These are phyloP conservation scores for Clitoria ternatea DNA, from an alignment of 306 rosid genomes.

Conservation along the genomic window DNA sequence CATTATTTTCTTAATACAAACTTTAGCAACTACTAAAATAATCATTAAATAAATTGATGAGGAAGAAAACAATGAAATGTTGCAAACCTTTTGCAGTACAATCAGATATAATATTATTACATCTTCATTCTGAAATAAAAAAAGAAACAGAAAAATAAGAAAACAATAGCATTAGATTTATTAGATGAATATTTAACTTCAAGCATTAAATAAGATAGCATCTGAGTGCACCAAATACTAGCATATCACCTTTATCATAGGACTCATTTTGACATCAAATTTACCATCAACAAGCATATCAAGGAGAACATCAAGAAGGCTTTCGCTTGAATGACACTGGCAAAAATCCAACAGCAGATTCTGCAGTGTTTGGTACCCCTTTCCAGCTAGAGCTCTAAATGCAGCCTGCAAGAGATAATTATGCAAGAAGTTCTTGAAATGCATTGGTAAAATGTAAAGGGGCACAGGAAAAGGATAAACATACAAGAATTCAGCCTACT, in stretches of 20 bases:
- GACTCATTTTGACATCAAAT: conserved; percentile 66
- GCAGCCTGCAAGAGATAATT: conserved; percentile 57
- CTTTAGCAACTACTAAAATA: not conserved
- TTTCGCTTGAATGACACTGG: conserved; percentile 71
- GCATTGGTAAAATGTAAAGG: conserved; percentile 10
- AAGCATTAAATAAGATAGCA: conserved; percentile 14
- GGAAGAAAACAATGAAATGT: conserved; percentile 25
- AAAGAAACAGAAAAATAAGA: conserved; percentile 25
- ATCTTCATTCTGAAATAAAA: conserved; percentile 80
- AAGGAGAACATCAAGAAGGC: conserved; percentile 70
- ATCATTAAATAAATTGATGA: conserved; percentile 15
- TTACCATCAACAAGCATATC: conserved; percentile 96
- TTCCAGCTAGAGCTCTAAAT: conserved; percentile 90
- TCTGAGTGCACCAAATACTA: conserved; percentile 1
- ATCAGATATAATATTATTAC: conserved; percentile 72
- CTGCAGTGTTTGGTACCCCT: conserved; percentile 92
- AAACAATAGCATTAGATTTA: conserved; percentile 12
- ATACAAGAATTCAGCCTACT: conserved; percentile 4
- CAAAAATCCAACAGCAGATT: conserved; percentile 88
- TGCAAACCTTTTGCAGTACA: conserved; percentile 82
- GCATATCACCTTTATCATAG: conserved; percentile 76
- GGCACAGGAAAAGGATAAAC: not conserved
- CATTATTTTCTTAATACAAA: conserved; percentile 29
- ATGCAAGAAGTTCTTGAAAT: not conserved
- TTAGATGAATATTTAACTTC: conserved; percentile 3